A percentile compares a stretch with the other conserved stretches of the same genome.
Conservation (phyloP, 2,329 filamentous ascomycete genomes). For the Acrocalymma vagum region DNA sequence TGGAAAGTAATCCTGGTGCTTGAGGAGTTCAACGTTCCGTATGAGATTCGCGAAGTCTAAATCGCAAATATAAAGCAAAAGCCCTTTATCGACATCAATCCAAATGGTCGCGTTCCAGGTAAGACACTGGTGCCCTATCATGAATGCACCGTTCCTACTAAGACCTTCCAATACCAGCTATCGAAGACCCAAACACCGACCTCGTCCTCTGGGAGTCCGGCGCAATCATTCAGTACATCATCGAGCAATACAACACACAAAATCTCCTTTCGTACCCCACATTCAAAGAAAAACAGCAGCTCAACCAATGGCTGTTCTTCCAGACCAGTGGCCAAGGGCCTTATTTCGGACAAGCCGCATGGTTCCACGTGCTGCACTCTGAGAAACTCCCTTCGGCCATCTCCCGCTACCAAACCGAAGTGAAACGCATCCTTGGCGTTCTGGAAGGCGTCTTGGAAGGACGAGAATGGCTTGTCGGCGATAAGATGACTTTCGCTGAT, state of each 20-base stretch:
- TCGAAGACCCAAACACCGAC: conserved; percentile 55
- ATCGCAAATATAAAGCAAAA: conserved; percentile 36
- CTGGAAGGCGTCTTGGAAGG: conserved; percentile 43
- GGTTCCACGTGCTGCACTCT: conserved; percentile 47
- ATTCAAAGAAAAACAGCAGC: conserved; percentile 28
- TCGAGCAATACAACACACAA: conserved; percentile 49
- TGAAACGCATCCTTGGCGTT: conserved; percentile 54
- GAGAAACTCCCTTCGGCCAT: conserved; percentile 52
- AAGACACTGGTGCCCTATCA: not conserved
- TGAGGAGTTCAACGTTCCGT: conserved; percentile 39
- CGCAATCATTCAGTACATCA: conserved; percentile 50
- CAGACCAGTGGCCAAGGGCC: conserved; percentile 42
- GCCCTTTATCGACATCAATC: conserved; percentile 47
- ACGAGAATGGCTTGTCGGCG: conserved; percentile 52
- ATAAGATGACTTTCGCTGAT: conserved; percentile 54
- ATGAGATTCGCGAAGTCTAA: conserved; percentile 14
- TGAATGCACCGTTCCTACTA: not conserved
- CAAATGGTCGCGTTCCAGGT: conserved; percentile 51
- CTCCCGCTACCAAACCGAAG: conserved; percentile 55
- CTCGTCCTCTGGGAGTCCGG: conserved; percentile 52
- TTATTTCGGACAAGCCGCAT: conserved; percentile 53
- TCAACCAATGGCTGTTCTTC: conserved; percentile 41
- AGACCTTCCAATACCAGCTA: conserved; percentile 23
- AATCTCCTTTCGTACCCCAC: conserved; percentile 35
- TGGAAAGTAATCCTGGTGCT: conserved; percentile 23